phyloP scores from a whole-genome alignment of 2,329 filamentous ascomycete genomes.

The Xylariales sp. region DNA sequence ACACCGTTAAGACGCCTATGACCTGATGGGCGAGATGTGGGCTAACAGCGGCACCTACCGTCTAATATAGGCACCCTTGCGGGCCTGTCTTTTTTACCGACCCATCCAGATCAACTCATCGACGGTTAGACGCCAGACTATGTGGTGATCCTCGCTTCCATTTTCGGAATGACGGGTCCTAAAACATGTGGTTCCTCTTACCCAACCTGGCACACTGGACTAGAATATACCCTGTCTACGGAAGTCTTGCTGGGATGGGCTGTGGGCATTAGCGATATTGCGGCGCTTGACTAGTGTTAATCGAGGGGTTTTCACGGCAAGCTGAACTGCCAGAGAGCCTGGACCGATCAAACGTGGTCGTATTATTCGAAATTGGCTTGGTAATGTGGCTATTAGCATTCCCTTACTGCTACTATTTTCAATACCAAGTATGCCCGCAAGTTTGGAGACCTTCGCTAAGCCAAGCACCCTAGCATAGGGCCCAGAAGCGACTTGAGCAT shows the following conservation, averaged over 20 bases:
- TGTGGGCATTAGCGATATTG: conserved; percentile 19
- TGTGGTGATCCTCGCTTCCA: conserved; percentile 5
- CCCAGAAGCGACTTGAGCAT: conserved; percentile 13
- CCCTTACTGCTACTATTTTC: conserved; percentile 22
- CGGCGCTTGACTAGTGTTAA: conserved; percentile 1
- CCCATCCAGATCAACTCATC: conserved; percentile 19
- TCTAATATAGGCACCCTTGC: conserved; percentile 25
- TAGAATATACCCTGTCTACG: conserved; percentile 6
- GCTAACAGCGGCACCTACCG: not conserved
- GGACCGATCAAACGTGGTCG: conserved; percentile 26
- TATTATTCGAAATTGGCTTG: conserved; percentile 20
- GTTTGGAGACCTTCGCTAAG: conserved; percentile 7
- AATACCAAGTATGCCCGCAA: conserved; percentile 1
- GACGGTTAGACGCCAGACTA: conserved; percentile 1
- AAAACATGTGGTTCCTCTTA: conserved; percentile 14
- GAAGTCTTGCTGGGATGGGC: conserved; percentile 17
- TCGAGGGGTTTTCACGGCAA: conserved; percentile 14
- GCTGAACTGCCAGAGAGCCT: conserved; percentile 35
- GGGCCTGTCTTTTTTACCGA: conserved; percentile 15
- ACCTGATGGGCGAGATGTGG: not conserved
- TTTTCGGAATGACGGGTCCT: conserved; percentile 20
- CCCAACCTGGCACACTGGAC: conserved; percentile 1
- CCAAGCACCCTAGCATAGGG: conserved; percentile 15
- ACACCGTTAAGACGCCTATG: too few species aligned
- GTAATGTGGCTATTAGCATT: conserved; percentile 5